Conservation (phyloP, 768 basidiomycete species). For the Boletus vinaceobasis region DNA sequence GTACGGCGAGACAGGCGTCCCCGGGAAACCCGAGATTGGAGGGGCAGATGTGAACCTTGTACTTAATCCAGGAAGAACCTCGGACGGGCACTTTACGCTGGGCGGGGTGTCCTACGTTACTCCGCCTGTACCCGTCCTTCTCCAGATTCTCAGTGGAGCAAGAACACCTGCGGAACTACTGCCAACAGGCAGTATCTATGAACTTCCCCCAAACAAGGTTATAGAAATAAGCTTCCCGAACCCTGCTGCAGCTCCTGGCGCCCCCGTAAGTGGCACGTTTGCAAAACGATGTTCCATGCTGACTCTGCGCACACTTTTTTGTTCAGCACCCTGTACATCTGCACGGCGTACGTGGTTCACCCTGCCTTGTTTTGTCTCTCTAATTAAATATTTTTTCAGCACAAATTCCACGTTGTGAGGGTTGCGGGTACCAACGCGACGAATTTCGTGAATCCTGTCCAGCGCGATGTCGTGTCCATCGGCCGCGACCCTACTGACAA, state of each 20-base stretch:
- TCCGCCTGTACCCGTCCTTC: constrained; percentile 49
- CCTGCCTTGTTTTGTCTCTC: neutral
- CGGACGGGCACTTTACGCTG: constrained; percentile 12
- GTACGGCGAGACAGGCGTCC: constrained; percentile 31
- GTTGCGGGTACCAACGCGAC: constrained; percentile 25
- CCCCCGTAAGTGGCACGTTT: constrained; percentile 26
- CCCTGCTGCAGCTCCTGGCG: constrained; percentile 19
- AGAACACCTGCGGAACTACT: constrained; percentile 43
- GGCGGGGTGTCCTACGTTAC: constrained; percentile 32
- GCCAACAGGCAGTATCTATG: constrained; percentile 46
- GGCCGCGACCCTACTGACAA: constrained; percentile 33
- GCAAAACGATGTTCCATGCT: neutral
- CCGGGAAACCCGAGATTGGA: constrained; percentile 37
- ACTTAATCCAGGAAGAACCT: constrained; percentile 11
- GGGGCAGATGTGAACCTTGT: constrained; percentile 40
- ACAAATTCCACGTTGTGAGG: constrained; percentile 36
- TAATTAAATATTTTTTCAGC: constrained; percentile 18
- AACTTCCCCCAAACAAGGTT: constrained; percentile 41
- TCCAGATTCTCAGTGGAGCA: constrained; percentile 58
- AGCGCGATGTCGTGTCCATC: constrained; percentile 32
- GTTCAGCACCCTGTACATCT: constrained; percentile 40
- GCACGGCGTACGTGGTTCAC: constrained; percentile 35
- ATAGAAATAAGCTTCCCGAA: constrained; percentile 48
- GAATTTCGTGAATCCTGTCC: constrained; percentile 38
- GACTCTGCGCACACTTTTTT: neutral